Evolutionary conservation across 139 green algal genomes (phyloP).

Genomic region (Chlamydomonas eustigma): DNA sequence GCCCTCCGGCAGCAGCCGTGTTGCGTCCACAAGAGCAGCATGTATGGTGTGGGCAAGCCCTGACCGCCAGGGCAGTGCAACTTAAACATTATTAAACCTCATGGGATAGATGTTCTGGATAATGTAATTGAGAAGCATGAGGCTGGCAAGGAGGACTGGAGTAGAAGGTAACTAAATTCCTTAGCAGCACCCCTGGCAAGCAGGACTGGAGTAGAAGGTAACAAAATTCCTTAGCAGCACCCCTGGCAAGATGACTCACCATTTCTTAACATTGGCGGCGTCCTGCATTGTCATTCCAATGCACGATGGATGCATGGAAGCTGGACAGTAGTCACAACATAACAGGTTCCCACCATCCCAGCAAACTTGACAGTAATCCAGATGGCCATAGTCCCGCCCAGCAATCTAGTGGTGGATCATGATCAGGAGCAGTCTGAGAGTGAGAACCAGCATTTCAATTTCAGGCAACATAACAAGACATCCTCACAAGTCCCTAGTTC

Average conservation of each 20-base stretch:
- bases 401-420: too few relatives aligned
- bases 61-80: not conserved
- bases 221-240: too few relatives aligned
- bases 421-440: too few relatives aligned
- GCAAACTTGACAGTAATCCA: conserved; percentile 51
- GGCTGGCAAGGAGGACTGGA: not conserved
- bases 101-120: too few relatives aligned
- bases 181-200: too few relatives aligned
- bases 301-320: conserved; percentile 55
- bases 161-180: too few relatives aligned
- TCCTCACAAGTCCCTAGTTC: too few relatives aligned
- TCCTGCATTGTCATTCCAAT: conserved; percentile 34
- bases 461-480: too few relatives aligned
- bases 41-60: conserved; percentile 53
- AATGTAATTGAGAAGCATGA: not conserved
- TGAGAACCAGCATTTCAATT: too few relatives aligned
- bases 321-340: conserved; percentile 62
- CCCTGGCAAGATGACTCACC: too few relatives aligned
- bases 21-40: conserved; percentile 34
- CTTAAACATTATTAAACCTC: not conserved
- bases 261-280: not conserved
- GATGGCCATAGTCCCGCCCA: conserved; percentile 43
- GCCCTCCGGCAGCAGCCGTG: conserved; percentile 37
- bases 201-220: too few relatives aligned
- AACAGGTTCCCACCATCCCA: conserved; percentile 67